These are phyloP conservation scores for Pleurostoma richardsiae DNA, from an alignment of 2,329 filamentous ascomycete species.

Conservation along the genomic window DNA sequence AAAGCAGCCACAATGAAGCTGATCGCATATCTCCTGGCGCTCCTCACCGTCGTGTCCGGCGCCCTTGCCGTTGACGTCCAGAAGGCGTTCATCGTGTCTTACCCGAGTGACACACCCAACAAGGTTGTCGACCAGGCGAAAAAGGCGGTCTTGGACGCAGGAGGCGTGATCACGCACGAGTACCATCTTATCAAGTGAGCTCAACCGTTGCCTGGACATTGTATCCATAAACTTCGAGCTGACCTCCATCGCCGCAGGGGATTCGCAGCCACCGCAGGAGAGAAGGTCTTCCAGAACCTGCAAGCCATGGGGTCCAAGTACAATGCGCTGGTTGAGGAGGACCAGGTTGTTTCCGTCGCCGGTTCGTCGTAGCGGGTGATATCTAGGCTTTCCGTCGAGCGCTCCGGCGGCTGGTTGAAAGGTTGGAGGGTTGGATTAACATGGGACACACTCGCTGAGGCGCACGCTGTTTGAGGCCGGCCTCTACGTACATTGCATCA, in stretches of 20 bases:
- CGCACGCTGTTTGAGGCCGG: no score
- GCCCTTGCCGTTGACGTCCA: slow-evolving; percentile 58
- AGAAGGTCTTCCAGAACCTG: slow-evolving; percentile 63
- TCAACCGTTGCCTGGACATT: not conserved
- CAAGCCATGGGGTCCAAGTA: slow-evolving; percentile 55
- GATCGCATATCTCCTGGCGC: slow-evolving; percentile 43
- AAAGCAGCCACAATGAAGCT: slow-evolving; percentile 56
- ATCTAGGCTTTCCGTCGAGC: slow-evolving; percentile 11
- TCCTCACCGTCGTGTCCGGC: slow-evolving; percentile 54
- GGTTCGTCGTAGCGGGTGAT: not conserved
- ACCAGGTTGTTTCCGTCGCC: slow-evolving; percentile 57
- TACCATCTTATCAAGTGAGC: slow-evolving; percentile 65
- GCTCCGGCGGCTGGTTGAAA: not conserved
- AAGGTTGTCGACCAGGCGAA: slow-evolving; percentile 67
- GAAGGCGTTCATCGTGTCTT: slow-evolving; percentile 76
- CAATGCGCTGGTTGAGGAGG: slow-evolving; percentile 69
- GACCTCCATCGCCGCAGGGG: slow-evolving; percentile 49
- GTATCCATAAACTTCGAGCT: not conserved
- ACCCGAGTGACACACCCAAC: slow-evolving; percentile 63
- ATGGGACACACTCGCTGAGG: no score
- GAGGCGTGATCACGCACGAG: slow-evolving; percentile 74
- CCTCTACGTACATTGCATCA: no score
- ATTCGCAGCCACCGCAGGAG: slow-evolving; percentile 70
- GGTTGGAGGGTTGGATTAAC: no score
- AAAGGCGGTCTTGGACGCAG: slow-evolving; percentile 61